phyloP scores from a whole-genome alignment of 2,329 filamentous ascomycete species.

The Aspergillus candidus region DNA sequence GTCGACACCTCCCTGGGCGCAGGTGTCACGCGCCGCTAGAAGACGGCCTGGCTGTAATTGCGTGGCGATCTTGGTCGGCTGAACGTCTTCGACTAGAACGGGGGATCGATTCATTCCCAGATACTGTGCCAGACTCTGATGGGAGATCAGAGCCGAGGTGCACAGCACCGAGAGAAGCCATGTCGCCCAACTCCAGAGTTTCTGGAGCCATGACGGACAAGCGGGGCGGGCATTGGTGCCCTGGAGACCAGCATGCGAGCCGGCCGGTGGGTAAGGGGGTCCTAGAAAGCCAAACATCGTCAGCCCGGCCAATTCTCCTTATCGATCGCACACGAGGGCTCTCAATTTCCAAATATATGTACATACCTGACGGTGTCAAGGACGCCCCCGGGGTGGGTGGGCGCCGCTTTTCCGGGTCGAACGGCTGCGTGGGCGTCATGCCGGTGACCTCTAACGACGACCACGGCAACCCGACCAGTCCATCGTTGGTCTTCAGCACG shows the following conservation, averaged over 20 bases:
- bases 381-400: conserved; percentile 13
- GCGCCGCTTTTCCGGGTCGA: conserved; percentile 5
- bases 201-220: conserved; percentile 8
- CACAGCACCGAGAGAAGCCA: conserved; percentile 24
- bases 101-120: conserved; percentile 2
- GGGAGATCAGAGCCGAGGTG: conserved; percentile 19
- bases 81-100: neutral
- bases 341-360: neutral
- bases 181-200: conserved; percentile 15
- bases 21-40: conserved; percentile 19
- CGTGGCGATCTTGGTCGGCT: neutral
- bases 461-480: conserved; percentile 1
- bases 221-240: neutral
- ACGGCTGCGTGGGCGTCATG: neutral
- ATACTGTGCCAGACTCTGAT: conserved; percentile 10
- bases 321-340: neutral
- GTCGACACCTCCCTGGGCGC: conserved; percentile 19
- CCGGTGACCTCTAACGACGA: neutral
- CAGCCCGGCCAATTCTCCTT: neutral
- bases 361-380: conserved; percentile 26
- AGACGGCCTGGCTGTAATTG: neutral
- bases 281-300: conserved; percentile 7
- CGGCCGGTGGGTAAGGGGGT: conserved; percentile 11
- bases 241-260: conserved; percentile 2
- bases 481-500: conserved; percentile 26